Base-by-base conservation (phyloP, 2,329 filamentous ascomycete genomes). In the Curvularia spicifera region DNA sequence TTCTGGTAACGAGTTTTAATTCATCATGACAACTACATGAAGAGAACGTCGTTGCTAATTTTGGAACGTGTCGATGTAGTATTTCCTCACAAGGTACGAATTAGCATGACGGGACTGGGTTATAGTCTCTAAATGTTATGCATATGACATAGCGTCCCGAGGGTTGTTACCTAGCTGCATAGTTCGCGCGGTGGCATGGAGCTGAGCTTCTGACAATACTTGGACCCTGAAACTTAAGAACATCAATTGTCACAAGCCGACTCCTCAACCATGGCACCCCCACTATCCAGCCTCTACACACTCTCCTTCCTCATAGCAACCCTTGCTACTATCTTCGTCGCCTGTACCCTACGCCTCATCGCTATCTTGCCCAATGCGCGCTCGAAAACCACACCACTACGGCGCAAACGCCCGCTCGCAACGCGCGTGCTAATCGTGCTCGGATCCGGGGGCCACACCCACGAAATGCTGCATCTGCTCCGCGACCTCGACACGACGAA, bases 371-470 rank as follows among this genome's bases (percentile, higher is more conserved):
- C 77, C 28, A 66, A 49, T 70, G 6, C 59, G 53, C 53, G 72
- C 71, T 51, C 53, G 56, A 53, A 63, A 70, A 60, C 56, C n/a
- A 54, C 6, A 18, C 59, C 64, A 50, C 61, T 66, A 56, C 64
- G 58, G 31, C 64, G 57, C 28, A 66, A 51, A 45, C 73, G 71
- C 52, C 71, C 71, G 20, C 50, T 70, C 4, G 79, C 80, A 26
- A 81, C 82, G 6, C 87, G 93, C 75, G 81, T 93, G 53, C 81
- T 96, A 31, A 85, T 96, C 63, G 88, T 98, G 26, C 89, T 98
- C 24, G 95, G 95, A 51, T 96, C 91, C 2, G 95, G 95, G 31
- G 95, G 95, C 0, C 95, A 99, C 78, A 97, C 95, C 0, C 89
- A 92, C 47, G 95, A 99, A 78, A 96, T 99, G 90, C 83, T 97